Conservation (phyloP, 208 protist species). For the Trypanosoma congolense region DNA sequence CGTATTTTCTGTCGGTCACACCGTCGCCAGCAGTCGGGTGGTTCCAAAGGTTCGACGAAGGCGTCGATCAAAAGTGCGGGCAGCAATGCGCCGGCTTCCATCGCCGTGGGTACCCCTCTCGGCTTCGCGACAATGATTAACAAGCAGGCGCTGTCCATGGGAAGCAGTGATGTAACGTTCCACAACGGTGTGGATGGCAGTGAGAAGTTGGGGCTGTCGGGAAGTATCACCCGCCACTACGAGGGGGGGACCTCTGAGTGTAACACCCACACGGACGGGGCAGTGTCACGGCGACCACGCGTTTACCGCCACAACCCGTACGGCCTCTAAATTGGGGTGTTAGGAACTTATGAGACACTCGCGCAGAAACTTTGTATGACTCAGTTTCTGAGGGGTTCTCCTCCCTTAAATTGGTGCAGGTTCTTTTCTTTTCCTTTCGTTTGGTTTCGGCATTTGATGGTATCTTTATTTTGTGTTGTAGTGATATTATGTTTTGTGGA, state of each 20-base stretch:
- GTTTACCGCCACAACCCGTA: slow-evolving; percentile 13
- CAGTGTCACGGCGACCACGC: not conserved
- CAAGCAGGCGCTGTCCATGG: not conserved
- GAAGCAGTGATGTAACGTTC: not conserved
- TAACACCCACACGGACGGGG: not conserved
- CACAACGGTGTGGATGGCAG: not conserved
- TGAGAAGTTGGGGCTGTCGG: not conserved
- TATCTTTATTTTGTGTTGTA: too few relatives aligned
- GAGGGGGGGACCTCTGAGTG: not conserved
- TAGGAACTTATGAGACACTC: too few relatives aligned
- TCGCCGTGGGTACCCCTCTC: too few relatives aligned
- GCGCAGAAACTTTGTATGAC: too few relatives aligned
- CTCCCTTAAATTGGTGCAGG: too few relatives aligned
- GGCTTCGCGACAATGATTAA: not conserved
- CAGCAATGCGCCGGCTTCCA: not conserved
- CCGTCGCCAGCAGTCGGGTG: slow-evolving; percentile 28
- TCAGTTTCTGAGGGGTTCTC: too few relatives aligned
- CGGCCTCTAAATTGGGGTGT: too few relatives aligned
- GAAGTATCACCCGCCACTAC: not conserved
- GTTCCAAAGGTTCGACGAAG: not conserved
- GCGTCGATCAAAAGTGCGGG: not conserved
- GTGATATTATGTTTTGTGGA: too few relatives aligned
- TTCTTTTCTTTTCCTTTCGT: too few relatives aligned
- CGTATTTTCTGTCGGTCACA: slow-evolving; percentile 30
- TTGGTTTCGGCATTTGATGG: too few relatives aligned